These are phyloP conservation scores for Vicia faba DNA, from an alignment of 306 rosid genomes.

Conservation along the genomic window DNA sequence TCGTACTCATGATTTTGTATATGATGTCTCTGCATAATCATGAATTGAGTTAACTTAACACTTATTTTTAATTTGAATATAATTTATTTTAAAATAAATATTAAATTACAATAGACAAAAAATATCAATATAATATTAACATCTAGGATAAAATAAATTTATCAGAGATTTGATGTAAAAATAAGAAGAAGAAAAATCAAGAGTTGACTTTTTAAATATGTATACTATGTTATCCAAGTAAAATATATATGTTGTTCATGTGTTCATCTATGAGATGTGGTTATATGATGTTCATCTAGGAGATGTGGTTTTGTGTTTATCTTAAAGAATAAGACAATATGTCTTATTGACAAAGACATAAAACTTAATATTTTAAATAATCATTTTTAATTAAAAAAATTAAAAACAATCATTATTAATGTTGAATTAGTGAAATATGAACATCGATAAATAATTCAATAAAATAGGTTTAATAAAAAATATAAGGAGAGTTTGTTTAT, in stretches of 20 bases:
- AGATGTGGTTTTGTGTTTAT: neutral
- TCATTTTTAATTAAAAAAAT: neutral
- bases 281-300: neutral
- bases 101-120: too few relatives aligned
- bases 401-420: neutral
- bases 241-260: too few relatives aligned
- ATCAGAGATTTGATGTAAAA: neutral
- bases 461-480: neutral
- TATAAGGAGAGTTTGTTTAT: too few relatives aligned
- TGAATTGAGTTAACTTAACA: too few relatives aligned
- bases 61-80: too few relatives aligned
- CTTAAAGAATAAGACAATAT: neutral
- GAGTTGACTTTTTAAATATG: neutral
- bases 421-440: neutral
- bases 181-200: neutral
- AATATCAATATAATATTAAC: too few relatives aligned
- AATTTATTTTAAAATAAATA: too few relatives aligned
- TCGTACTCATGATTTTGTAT: too few relatives aligned
- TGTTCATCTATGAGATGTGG: too few relatives aligned
- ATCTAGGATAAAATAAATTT: neutral
- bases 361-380: neutral
- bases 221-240: neutral
- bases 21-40: too few relatives aligned
- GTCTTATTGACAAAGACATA: neutral
- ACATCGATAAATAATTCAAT: neutral